These are phyloP conservation scores for Articulospora tetracladia DNA, from an alignment of 495 filamentous ascomycete genomes.

Conservation along the genomic window DNA sequence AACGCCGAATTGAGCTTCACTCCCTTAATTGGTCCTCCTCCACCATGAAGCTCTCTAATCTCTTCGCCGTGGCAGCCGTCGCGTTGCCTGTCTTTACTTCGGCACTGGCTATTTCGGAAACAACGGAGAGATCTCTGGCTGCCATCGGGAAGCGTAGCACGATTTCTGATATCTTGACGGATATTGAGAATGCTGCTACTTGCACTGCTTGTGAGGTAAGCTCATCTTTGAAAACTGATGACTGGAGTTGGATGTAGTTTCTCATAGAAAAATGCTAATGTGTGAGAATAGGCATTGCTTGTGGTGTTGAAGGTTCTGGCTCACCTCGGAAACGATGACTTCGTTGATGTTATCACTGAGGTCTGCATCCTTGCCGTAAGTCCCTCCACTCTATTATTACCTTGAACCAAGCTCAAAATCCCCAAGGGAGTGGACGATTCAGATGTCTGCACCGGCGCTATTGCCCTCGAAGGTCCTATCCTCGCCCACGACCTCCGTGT, in stretches of 20 bases:
- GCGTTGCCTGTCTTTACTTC: background rate
- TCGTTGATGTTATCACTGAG: slow-evolving; percentile 38
- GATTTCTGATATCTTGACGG: slow-evolving; percentile 28
- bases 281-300: slow-evolving; percentile 29
- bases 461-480: slow-evolving; percentile 45
- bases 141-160: slow-evolving; percentile 9
- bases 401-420: background rate
- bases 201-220: slow-evolving; percentile 41
- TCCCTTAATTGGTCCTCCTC: background rate
- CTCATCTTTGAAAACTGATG: too few species aligned
- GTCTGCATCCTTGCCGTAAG: slow-evolving; percentile 42
- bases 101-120: slow-evolving; percentile 4
- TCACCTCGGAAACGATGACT: slow-evolving; percentile 36
- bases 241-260: too few species aligned
- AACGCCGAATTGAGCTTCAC: background rate
- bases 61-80: background rate
- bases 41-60: background rate
- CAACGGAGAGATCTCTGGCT: background rate
- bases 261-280: background rate
- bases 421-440: slow-evolving; percentile 33
- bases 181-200: slow-evolving; percentile 39
- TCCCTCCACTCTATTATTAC: background rate
- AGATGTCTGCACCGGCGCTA: slow-evolving; percentile 44
- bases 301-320: slow-evolving; percentile 42
- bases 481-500: slow-evolving; percentile 41